phyloP scores from a whole-genome alignment of 2,329 filamentous ascomycete species.

The Aspergillus eucalypticola region DNA sequence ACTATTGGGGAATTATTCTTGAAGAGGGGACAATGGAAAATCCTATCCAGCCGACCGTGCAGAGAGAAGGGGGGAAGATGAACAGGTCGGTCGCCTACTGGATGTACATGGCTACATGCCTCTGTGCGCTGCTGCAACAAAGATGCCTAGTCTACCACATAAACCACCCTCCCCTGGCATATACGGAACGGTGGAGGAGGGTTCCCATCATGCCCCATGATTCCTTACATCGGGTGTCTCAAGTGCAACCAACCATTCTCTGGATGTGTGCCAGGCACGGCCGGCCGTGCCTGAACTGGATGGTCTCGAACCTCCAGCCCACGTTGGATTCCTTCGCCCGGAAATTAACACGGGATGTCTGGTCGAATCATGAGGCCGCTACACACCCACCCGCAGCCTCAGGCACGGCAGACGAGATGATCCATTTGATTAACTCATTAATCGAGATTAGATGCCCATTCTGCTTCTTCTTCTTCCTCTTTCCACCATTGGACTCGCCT shows the following conservation, averaged over 20 bases:
- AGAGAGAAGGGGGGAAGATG: not conserved
- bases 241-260: not conserved
- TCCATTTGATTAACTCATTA: conserved; percentile 5
- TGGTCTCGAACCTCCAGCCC: conserved; percentile 8
- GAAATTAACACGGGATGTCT: conserved; percentile 9
- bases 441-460: conserved; percentile 1
- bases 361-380: not conserved
- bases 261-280: conserved; percentile 1
- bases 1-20: not conserved
- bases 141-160: not conserved
- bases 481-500: not conserved
- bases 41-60: not conserved
- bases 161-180: not conserved
- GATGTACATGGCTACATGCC: not conserved
- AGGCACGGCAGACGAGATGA: not conserved
- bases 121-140: not conserved
- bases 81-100: not conserved
- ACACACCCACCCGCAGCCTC: not conserved
- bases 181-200: not conserved
- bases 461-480: not conserved
- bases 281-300: not conserved
- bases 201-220: conserved; percentile 1
- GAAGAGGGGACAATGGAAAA: not conserved
- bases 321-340: conserved; percentile 9
- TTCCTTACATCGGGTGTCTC: conserved; percentile 1